Evolutionary conservation across 148 eudicot species (phyloP), one percentile per base, ranked within the genome.

Genomic region (Cornus florida): DNA sequence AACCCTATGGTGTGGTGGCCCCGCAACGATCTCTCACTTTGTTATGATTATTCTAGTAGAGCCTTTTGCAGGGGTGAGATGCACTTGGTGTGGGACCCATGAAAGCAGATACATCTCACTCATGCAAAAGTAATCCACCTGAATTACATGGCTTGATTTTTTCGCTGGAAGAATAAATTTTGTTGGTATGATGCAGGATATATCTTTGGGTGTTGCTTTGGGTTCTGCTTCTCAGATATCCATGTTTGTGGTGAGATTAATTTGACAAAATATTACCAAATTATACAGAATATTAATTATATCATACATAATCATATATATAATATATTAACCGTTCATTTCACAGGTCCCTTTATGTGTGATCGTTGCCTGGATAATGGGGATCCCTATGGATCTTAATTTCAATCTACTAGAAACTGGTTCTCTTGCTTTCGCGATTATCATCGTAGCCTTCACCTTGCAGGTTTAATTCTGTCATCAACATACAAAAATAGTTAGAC

Each of bases 221-320:
- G 97, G 97, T 31, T 93, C 97, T 78, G 95, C 95, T 57, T 75
- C 95, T 79, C 97, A 93, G 71, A 93, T 93, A 59, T 88, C 92
- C 22, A 85, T 91, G 81, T 93, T 93, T 83, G 92, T 90, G 92
- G 97, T 93, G 85, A 86, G 83, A 80, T 17, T 43, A 7, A 39
- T 7, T 39, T 39, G 5, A 43, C 48, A 43, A 43, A 43, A 43
- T 43, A 43, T 43, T 43, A 43, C 48, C 8, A 43, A 43, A 6
- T 28, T 28, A 28, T 6, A 43, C 1, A 6, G 48, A 43, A 43
- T 4, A 22, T 67, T 43, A 43, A 22, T 67, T 43, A 43, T 9
- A 43, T 43, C 8, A 43, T 43, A 43, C 6, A 6, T 6, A 41
- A 5, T 31, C 20, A n/a, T n/a, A n/a, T n/a, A n/a, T n/a, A n/a